Base-by-base conservation (phyloP, 1,139 yeast genomes). In the Diutina catenulata region DNA sequence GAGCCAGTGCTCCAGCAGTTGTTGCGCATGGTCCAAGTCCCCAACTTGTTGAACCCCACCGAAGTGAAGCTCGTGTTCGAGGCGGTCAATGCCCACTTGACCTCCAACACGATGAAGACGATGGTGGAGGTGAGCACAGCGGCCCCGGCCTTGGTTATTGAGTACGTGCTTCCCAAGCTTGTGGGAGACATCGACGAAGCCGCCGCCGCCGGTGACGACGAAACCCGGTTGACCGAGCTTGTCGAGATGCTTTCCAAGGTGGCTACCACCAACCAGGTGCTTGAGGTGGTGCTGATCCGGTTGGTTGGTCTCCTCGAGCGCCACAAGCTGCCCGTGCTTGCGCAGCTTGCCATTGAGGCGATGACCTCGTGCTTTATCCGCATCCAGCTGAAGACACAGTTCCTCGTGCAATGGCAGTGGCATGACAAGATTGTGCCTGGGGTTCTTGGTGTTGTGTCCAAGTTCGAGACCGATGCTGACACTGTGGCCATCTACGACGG, bases 121-220 rank as follows among this genome's bases (percentile, higher is more conserved):
- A 9, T 31, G 18, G 25, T 21, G 5, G 35, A 31, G n/a, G 35
- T 31, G 24, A 21, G 35, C 14, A 11, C n/a, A 11, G 11, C 8
- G n/a, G 13, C 7, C 3, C 35, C 35, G 11, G n/a, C 3, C 25
- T 15, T 73, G 2, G 68, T 87, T 1, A 56, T 77, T 23, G 80
- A 76, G 25, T 64, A 70, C 5, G 65, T 83, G 1, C 62, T 84
- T 39, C 83, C 88, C 1, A 64, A 63, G 23, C 59, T 87, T 40
- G 54, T 84, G 28, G 61, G 21, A 5, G 10, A 13, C 9, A 23
- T 24, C 13, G 37, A 33, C 18, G 26, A 24, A 7, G n/a, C n/a
- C n/a, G n/a, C n/a, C n/a, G n/a, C n/a, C n/a, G 13, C 18, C 14
- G 29, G 18, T 4, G 23, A 71, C 9, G 39, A 39, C 19, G 33